Conservation (phyloP, 1,284 basidiomycete species). For the Afroboletus lepidellus region DNA sequence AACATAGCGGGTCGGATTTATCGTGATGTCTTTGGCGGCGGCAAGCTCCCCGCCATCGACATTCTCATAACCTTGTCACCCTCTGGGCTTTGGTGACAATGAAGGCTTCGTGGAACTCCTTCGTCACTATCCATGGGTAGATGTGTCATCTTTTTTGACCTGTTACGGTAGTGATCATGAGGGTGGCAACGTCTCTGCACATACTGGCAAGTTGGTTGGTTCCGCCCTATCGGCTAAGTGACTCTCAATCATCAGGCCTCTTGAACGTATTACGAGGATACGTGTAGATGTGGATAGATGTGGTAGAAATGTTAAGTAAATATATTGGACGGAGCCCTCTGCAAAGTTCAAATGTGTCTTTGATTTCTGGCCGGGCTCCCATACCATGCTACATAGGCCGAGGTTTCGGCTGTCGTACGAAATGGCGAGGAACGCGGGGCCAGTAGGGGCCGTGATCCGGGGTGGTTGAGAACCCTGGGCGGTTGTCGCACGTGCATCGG, state of each 20-base stretch:
- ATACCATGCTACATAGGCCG: too few relatives aligned
- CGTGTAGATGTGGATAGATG: too few relatives aligned
- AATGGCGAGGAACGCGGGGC: too few relatives aligned
- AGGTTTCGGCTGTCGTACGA: too few relatives aligned
- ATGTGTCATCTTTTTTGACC: not conserved
- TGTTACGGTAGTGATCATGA: constrained; percentile 80
- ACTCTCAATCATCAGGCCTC: too few relatives aligned
- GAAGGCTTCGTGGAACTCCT: constrained; percentile 91
- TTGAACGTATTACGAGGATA: too few relatives aligned
- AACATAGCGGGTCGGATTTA: constrained; percentile 97
- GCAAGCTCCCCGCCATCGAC: constrained; percentile 92
- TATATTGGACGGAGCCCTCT: too few relatives aligned
- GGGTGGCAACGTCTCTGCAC: constrained; percentile 98
- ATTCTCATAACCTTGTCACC: constrained; percentile 90
- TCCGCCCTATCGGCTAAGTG: constrained; percentile 97
- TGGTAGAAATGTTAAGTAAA: too few relatives aligned
- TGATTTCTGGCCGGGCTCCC: too few relatives aligned
- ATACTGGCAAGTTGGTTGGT: constrained; percentile 94
- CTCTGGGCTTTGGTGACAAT: constrained; percentile 92
- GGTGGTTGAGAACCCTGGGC: not conserved
- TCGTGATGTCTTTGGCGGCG: constrained; percentile 89
- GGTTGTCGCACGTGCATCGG: not conserved
- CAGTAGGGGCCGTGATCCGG: too few relatives aligned
- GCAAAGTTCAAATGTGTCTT: too few relatives aligned
- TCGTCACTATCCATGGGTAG: constrained; percentile 92